Percentiles rank a stretch among this genome's conserved stretches.
phyloP scores from a whole-genome alignment of 371 early-diverging fungal species.

The Vavraia culicis region DNA sequence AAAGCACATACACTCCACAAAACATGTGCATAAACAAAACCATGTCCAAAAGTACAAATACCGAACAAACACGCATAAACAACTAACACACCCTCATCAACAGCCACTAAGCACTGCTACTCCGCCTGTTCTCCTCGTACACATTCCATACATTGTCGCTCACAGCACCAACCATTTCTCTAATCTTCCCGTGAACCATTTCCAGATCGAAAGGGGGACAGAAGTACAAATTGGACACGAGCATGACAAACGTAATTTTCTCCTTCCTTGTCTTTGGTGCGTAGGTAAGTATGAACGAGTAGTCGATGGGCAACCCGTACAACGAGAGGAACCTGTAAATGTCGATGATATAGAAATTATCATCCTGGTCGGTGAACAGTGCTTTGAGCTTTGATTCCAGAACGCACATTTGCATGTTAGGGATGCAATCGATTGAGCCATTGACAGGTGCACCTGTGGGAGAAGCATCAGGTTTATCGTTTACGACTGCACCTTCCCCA shows the following conservation, averaged over 20 bases:
- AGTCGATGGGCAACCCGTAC: constrained; percentile 15
- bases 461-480: no score
- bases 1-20: no score
- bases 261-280: constrained; percentile 18
- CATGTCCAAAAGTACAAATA: no score
- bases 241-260: constrained; percentile 18
- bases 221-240: constrained; percentile 25
- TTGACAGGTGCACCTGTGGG: no score
- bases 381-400: background rate
- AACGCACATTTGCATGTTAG: background rate
- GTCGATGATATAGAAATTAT: constrained; percentile 26
- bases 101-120: no score
- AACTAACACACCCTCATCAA: no score
- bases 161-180: constrained; percentile 10
- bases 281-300: constrained; percentile 18
- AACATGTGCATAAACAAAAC: no score
- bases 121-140: constrained; percentile 16
- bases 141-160: constrained; percentile 1
- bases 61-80: no score
- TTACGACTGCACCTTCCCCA: no score
- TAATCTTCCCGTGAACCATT: constrained; percentile 8
- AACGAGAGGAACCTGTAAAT: constrained; percentile 22
- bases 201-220: constrained; percentile 33
- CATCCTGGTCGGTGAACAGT: background rate
- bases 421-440: no score